Conservation (phyloP, 2,329 filamentous ascomycete genomes). For the Lasiodiplodia gonubiensis region DNA sequence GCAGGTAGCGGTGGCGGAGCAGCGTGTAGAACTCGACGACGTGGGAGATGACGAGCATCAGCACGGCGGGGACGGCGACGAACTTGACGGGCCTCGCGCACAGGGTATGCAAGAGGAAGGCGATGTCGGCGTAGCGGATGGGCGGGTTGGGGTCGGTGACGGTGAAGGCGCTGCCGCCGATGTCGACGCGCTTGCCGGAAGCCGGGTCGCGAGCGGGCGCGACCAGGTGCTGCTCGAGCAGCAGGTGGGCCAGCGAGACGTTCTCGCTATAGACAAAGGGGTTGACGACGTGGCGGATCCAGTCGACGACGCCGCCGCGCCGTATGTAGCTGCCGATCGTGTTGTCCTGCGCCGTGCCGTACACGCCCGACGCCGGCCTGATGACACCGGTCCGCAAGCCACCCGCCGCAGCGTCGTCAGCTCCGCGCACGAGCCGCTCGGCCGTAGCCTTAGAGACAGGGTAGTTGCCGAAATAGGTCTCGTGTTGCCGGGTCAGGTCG, state of each 20-base stretch:
- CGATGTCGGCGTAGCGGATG: constrained; percentile 50
- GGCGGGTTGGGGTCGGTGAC: constrained; percentile 59
- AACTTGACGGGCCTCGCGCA: constrained; percentile 43
- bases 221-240: constrained; percentile 59
- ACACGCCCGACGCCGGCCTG: constrained; percentile 61
- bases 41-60: constrained; percentile 49
- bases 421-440: constrained; percentile 57
- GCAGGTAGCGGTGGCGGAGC: constrained; percentile 34
- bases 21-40: constrained; percentile 47
- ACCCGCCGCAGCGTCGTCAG: constrained; percentile 42
- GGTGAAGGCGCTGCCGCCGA: constrained; percentile 55
- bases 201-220: constrained; percentile 38
- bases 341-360: constrained; percentile 55
- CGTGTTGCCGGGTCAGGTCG: constrained; percentile 48
- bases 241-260: constrained; percentile 60
- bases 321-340: constrained; percentile 29
- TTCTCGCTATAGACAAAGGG: constrained; percentile 60
- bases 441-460: constrained; percentile 59
- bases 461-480: constrained; percentile 56
- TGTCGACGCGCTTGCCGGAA: constrained; percentile 31
- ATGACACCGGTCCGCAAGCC: constrained; percentile 60
- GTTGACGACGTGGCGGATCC: constrained; percentile 55
- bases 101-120: constrained; percentile 42
- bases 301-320: constrained; percentile 40
- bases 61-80: constrained; percentile 42